These are phyloP conservation scores for Aurifilum marmelostoma DNA, from an alignment of 2,329 filamentous ascomycete genomes.

Conservation along the genomic window DNA sequence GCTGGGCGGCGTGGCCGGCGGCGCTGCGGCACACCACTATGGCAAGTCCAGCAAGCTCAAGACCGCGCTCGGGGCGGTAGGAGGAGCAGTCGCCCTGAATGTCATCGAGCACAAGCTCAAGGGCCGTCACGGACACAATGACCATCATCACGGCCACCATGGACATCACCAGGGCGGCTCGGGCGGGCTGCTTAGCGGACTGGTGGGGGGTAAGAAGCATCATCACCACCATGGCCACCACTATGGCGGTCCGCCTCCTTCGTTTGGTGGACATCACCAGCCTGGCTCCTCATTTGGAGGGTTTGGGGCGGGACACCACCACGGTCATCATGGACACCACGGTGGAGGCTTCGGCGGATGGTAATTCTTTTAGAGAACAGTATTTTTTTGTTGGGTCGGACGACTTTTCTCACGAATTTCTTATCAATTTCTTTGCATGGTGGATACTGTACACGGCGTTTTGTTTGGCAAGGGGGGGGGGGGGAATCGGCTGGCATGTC, in stretches of 20 bases:
- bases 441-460: not conserved
- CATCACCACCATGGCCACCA: not conserved
- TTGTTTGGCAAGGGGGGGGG: not conserved
- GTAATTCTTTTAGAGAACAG: not conserved
- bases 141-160: constrained; percentile 15
- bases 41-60: constrained; percentile 55
- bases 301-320: too few relatives aligned
- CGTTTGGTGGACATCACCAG: not conserved
- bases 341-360: constrained; percentile 12
- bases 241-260: not conserved
- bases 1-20: constrained; percentile 56
- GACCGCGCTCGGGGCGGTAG: constrained; percentile 55
- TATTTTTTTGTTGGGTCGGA: too few relatives aligned
- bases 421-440: not conserved
- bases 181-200: constrained; percentile 22
- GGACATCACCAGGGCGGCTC: constrained; percentile 18
- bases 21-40: constrained; percentile 56
- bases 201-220: constrained; percentile 22
- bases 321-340: constrained; percentile 18
- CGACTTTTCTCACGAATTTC: not conserved
- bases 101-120: constrained; percentile 50
- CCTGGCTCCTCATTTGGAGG: constrained; percentile 1
- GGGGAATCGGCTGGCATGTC: not conserved
- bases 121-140: constrained; percentile 32
- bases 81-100: constrained; percentile 60